Percentiles rank a stretch among this genome's conserved stretches.
Conservation (phyloP, 2,329 filamentous ascomycete genomes). For the Penicillium capsulatum region DNA sequence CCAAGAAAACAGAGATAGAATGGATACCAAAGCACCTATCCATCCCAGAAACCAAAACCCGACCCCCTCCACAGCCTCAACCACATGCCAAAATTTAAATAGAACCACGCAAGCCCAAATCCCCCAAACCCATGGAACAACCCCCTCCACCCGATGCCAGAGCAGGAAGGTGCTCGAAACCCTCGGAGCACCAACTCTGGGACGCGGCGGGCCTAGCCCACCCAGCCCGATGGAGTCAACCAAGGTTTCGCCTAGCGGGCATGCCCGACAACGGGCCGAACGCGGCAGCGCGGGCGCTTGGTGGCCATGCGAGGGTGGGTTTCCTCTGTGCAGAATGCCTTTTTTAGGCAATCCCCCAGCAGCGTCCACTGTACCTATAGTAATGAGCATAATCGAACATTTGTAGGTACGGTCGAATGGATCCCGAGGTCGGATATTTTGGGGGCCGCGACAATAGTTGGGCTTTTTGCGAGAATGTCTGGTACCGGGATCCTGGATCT, state of each 20-base stretch:
- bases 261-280: slow-evolving; percentile 29
- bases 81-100: neutral
- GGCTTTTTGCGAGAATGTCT: too few relatives aligned
- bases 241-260: slow-evolving; percentile 25
- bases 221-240: slow-evolving; percentile 6
- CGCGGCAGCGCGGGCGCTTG: slow-evolving; percentile 18
- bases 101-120: neutral
- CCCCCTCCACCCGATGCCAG: slow-evolving; percentile 9
- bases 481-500: too few relatives aligned
- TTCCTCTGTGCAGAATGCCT: neutral
- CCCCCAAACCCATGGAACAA: slow-evolving; percentile 5
- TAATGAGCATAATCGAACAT: too few relatives aligned
- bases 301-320: slow-evolving; percentile 10
- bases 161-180: slow-evolving; percentile 21
- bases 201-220: slow-evolving; percentile 13
- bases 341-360: too few relatives aligned
- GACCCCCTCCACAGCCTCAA: too few relatives aligned
- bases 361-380: too few relatives aligned
- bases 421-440: too few relatives aligned
- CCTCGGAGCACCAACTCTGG: slow-evolving; percentile 8
- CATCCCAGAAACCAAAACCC: too few relatives aligned
- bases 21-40: too few relatives aligned
- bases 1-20: too few relatives aligned
- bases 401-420: too few relatives aligned
- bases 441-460: too few relatives aligned